Base-by-base conservation (phyloP, 2,329 filamentous ascomycete genomes). In the Monosporascus sp. region DNA sequence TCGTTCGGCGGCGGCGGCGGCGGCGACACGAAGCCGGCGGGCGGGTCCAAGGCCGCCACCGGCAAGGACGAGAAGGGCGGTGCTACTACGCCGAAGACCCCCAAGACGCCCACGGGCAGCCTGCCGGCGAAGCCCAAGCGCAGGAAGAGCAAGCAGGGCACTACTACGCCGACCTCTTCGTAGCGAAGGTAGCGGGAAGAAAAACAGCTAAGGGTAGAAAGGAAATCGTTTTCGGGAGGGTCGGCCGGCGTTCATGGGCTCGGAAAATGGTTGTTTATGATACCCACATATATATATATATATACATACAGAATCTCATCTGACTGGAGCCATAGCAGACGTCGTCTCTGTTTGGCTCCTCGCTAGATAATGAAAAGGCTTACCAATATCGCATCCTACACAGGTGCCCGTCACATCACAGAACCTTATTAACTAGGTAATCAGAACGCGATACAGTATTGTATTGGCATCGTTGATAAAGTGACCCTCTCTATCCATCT, bases 121-220 rank as follows among this genome's bases (percentile, higher is more conserved):
- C 56, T 59, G 47, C 54, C 60, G 20, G 63, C 66, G 4, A 73
- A 71, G 51, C 59, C 61, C 11, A 74, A 70, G 56, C 61, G 71
- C 26, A 70, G 64, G 60, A 74, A 72, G 63, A 72, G 67, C 50
- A 72, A 62, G 47, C 53, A 60, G 22, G 62, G 61, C 22, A 38
- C 55, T 24, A 28, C 17, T 20, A 64, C 63, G 14, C 61, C 61
- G 26, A 62, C 58, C 58, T 59, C 63, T 44, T 55, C 59, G 40
- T 65, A 65, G 60, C 38, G 38, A 26, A 15, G 45, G 7, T 14
- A 11, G 26, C 17, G 17, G 24, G 35, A 44, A 50, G 31, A 26
- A 43, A 37, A 15, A 18, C 26, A 28, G 35, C 18, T 14, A 15
- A 50, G n/a, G 5, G 9, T 31, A 51, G 18, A 24, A 24, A n/a